Evolutionary conservation across 2,329 filamentous ascomycete genomes (phyloP), one percentile per base, ranked within the genome.

Genomic region (Neodidymelliopsis sp.): DNA sequence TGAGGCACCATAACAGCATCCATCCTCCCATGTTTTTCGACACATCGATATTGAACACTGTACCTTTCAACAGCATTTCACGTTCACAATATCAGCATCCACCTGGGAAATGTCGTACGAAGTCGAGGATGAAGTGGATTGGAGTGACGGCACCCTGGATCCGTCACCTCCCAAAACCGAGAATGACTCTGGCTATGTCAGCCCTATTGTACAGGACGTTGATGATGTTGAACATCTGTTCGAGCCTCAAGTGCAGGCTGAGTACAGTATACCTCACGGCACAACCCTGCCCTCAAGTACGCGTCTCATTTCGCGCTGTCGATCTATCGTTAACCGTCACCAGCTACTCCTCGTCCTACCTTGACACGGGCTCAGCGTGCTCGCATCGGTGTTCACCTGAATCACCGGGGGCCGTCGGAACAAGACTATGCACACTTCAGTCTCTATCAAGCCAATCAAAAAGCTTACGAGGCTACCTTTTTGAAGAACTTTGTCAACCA

Each of bases 381-480:
- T 8, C 53, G 24, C 10, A 30, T 34, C 20, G 51, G 48, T 6
- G 28, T 55, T 19, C 47, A 35, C 11, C 34, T 47, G 19, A 55
- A 53, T 23, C 58, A 48, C 9, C 56, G 54, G 12, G n/a, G 54
- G 25, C 56, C 62, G 3, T 54, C 56, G 6, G 53, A 52, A 25
- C 48, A 59, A 2, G 56, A 62, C 30, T 56, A 60, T 20, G 19
- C 47, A 4, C 53, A 65, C 18, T 65, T 65, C 20, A 44, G 47
- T 11, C 38, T 63, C 12, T 64, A 67, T 27, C 61, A 68, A 38
- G 63, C 56, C 4, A 66, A 52, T 22, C 64, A 67, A 31, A 64
- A 59, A 30, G 48, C 50, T 1, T 67, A 67, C 31, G 65, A 68
- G 35, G 55, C 56, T 7, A 49, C 52, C 2, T 60, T 63, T 22